These are phyloP conservation scores for Coniferiporia weirii DNA, from an alignment of 1,284 basidiomycete genomes.

Conservation along the genomic window DNA sequence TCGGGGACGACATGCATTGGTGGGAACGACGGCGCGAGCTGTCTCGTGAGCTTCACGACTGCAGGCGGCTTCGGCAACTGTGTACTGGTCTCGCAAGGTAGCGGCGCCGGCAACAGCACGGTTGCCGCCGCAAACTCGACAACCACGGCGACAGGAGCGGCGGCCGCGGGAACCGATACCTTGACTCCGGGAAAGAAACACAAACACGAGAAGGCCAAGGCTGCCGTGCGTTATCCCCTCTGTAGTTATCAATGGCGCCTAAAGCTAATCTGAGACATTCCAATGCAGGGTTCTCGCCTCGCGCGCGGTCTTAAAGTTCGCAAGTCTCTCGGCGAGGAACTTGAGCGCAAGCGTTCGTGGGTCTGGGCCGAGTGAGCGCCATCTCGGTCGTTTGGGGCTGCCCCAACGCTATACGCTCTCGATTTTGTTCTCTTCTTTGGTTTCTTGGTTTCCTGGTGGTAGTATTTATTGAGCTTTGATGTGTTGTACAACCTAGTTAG, in stretches of 20 bases:
- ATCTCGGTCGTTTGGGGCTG: background rate
- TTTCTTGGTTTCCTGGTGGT: background rate
- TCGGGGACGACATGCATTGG: conserved; percentile 44
- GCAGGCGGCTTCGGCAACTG: conserved; percentile 48
- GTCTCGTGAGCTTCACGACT: conserved; percentile 43
- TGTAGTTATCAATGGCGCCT: background rate
- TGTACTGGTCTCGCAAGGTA: conserved; percentile 32
- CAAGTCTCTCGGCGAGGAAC: conserved; percentile 6
- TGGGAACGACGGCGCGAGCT: conserved; percentile 37
- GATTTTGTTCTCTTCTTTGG: background rate
- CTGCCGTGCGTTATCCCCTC: background rate
- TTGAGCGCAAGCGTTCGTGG: conserved; percentile 11
- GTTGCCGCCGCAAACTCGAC: background rate
- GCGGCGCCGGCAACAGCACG: background rate
- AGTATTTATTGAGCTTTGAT: background rate
- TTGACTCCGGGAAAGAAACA: background rate
- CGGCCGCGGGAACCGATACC: background rate
- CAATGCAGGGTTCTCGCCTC: conserved; percentile 7
- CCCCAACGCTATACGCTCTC: background rate
- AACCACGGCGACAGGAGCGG: background rate
- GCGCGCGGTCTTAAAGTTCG: conserved; percentile 12
- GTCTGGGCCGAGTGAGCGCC: conserved; percentile 6
- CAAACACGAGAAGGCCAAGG: background rate
- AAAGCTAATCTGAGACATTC: no score
- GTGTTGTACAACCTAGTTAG: background rate